Evolutionary conservation across 2,329 filamentous ascomycete species (phyloP).

Genomic region (Nemania abortiva): DNA sequence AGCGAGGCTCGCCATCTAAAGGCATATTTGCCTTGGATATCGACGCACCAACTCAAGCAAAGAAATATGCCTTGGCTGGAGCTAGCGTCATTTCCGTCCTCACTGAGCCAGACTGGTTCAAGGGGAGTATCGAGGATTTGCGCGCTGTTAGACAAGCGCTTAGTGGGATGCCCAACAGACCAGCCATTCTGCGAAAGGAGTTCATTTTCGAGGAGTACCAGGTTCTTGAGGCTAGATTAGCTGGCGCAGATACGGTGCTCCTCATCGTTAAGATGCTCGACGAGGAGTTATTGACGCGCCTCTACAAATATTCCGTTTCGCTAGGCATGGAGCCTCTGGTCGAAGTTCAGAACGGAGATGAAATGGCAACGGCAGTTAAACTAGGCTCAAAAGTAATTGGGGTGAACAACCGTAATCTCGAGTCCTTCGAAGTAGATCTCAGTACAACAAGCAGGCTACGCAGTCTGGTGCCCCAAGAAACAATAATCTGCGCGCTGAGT

Average conservation of each 20-base stretch:
- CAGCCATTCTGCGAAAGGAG: conserved; percentile 92
- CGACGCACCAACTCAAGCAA: conserved; percentile 89
- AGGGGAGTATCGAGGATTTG: conserved; percentile 95
- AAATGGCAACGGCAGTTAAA: conserved; percentile 89
- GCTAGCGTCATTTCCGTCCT: conserved; percentile 98
- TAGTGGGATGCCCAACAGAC: conserved; percentile 91
- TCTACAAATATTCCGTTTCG: conserved; percentile 90
- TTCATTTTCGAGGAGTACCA: conserved; percentile 99
- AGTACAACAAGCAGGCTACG: conserved; percentile 90
- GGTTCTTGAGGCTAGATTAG: conserved; percentile 91
- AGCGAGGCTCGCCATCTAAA: conserved; percentile 95
- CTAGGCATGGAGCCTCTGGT: conserved; percentile 98
- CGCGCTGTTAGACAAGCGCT: conserved; percentile 87
- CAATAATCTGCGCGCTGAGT: conserved; percentile 92
- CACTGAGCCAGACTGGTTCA: conserved; percentile 99
- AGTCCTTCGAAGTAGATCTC: conserved; percentile 96
- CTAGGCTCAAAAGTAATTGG: conserved; percentile 93
- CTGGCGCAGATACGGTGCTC: conserved; percentile 93
- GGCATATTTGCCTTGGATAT: conserved; percentile 90
- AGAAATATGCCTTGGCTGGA: conserved; percentile 90
- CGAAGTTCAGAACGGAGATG: conserved; percentile 93
- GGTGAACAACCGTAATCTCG: conserved; percentile 96
- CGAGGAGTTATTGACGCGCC: conserved; percentile 74
- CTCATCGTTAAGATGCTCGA: conserved; percentile 99
- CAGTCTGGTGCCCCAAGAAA: conserved; percentile 84